These are phyloP conservation scores for Auricularia sp. DNA, from an alignment of 768 basidiomycete species.

Conservation along the genomic window DNA sequence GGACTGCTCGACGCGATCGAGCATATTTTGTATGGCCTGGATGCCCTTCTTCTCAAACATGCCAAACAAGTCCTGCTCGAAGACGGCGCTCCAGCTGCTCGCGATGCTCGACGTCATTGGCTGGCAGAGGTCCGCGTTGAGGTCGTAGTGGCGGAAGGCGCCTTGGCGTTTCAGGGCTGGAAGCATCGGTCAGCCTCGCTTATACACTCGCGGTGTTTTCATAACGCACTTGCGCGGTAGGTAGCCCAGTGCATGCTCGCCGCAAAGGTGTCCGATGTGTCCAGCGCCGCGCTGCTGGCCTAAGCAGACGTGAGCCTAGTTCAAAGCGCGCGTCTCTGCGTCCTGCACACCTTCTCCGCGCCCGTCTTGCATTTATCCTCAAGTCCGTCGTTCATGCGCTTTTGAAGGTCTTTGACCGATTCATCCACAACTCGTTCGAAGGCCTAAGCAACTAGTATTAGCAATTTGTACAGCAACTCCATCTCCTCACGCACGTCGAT, in stretches of 20 bases:
- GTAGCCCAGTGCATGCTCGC: slow-evolving; percentile 49
- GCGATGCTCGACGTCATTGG: slow-evolving; percentile 54
- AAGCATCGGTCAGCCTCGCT: slow-evolving; percentile 10
- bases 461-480: too few species aligned
- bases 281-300: slow-evolving; percentile 35
- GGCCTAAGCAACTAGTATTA: slow-evolving; percentile 23
- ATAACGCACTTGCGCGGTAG: slow-evolving; percentile 42
- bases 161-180: slow-evolving; percentile 44
- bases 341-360: too few species aligned
- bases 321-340: too few species aligned
- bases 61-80: slow-evolving; percentile 46
- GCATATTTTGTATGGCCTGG: slow-evolving; percentile 30
- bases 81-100: slow-evolving; percentile 44
- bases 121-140: slow-evolving; percentile 47
- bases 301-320: slow-evolving; percentile 1
- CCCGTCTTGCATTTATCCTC: slow-evolving; percentile 42
- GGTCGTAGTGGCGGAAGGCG: slow-evolving; percentile 37
- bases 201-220: background rate
- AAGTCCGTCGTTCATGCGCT: slow-evolving; percentile 40
- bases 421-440: slow-evolving; percentile 36
- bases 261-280: slow-evolving; percentile 40
- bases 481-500: slow-evolving; percentile 21
- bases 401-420: slow-evolving; percentile 36
- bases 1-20: slow-evolving; percentile 41
- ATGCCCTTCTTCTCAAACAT: slow-evolving; percentile 33